Evolutionary conservation across 257 asterid genomes (phyloP), one percentile per base, ranked within the genome.

Genomic region (Fraxinus excelsior): DNA sequence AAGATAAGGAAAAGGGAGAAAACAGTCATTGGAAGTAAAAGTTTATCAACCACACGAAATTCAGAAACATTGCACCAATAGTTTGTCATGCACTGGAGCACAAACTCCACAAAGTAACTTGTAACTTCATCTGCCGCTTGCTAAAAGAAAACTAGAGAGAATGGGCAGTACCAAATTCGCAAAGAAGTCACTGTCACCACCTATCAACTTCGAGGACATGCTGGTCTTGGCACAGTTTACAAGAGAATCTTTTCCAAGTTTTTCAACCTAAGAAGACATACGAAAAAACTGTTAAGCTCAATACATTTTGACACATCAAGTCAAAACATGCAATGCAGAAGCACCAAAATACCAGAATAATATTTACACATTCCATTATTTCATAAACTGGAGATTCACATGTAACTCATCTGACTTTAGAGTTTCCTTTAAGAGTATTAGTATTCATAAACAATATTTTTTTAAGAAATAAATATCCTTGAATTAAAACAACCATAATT

Each of bases 191-290:
- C 96, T 89, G 74, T 93, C 97, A 58, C 86, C 88, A 25, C 94
- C 94, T 49, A 96, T 96, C 83, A 93, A 74, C 95, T 96, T 96
- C 32, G 98, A 96, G 64, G 98, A 93, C 97, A 96, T 93, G 91
- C 98, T 89, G 77, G 99, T 96, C 96, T 91, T 96, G 84, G 99
- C 98, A 86, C 90, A 89, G 83, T 93, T 96, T 72, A 96, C 67
- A 71, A 94, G 89, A 76, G 94, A 89, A 80, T 96, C 98, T 82
- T 90, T 96, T 35, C 98, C 99, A 74, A 96, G 98, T 74, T 89
- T 96, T 73, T 93, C 98, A 53, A 93, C 99, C 99, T 96, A 81
- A n/a, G 73, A 69, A 79, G 31, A 76, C 38, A 64, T 18, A 62
- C 64, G 19, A 5, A 82, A 74, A 70, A 26, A 25, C 2, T 31